Conservation (phyloP, 2,329 filamentous ascomycete genomes). For the Cladophialophora chaetospira region DNA sequence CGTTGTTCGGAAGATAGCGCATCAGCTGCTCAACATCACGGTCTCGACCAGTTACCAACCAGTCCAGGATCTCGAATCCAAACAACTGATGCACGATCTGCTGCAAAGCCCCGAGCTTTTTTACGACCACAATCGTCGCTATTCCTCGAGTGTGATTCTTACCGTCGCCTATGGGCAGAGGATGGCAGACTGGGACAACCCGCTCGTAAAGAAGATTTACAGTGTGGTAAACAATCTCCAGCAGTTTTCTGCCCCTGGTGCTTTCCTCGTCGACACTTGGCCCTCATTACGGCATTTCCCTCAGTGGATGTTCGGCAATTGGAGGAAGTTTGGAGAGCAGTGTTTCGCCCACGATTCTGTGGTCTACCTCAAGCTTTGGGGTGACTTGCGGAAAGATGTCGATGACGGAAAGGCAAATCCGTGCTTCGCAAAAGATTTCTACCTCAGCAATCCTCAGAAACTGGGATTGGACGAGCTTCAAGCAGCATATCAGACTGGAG, state of each 20-base stretch:
- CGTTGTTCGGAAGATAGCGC: slow-evolving; percentile 45
- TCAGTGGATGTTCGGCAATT: slow-evolving; percentile 32
- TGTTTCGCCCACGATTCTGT: slow-evolving; percentile 22
- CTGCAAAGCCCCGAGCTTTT: slow-evolving; percentile 45
- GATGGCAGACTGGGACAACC: slow-evolving; percentile 44
- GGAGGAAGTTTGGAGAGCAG: slow-evolving; percentile 24
- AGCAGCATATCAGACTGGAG: slow-evolving; percentile 27
- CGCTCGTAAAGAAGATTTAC: slow-evolving; percentile 50
- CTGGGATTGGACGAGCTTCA: slow-evolving; percentile 22
- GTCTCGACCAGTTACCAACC: slow-evolving; percentile 50
- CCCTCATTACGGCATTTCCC: slow-evolving; percentile 50
- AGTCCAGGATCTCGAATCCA: slow-evolving; percentile 54
- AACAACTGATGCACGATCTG: slow-evolving; percentile 48
- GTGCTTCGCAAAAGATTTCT: slow-evolving; percentile 29
- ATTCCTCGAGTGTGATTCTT: slow-evolving; percentile 54
- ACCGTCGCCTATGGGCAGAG: slow-evolving; percentile 55
- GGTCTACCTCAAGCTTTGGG: slow-evolving; percentile 26
- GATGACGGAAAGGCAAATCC: slow-evolving; percentile 18
- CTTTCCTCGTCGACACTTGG: slow-evolving; percentile 48
- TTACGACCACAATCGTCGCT: slow-evolving; percentile 52
- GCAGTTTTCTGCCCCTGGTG: slow-evolving; percentile 49
- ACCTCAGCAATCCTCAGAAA: slow-evolving; percentile 23
- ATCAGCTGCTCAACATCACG: slow-evolving; percentile 49
- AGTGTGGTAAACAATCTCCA: slow-evolving; percentile 52
- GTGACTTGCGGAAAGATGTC: slow-evolving; percentile 25